phyloP scores from a whole-genome alignment of 768 basidiomycete genomes.

The Russula ochroleuca region DNA sequence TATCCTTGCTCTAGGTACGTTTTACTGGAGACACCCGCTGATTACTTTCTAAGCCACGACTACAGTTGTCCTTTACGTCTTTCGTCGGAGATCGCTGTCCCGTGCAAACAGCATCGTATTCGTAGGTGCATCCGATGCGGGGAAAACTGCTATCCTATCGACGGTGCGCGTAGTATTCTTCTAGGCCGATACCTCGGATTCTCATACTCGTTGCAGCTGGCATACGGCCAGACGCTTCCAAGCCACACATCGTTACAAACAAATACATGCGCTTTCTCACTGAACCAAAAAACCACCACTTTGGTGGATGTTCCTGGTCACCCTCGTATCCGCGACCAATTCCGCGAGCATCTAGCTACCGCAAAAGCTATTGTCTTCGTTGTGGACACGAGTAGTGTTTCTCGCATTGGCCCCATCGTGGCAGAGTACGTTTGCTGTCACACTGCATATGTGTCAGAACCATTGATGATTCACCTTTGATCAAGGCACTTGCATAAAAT shows the following conservation, averaged over 20 bases:
- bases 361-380: conserved; percentile 72
- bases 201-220: conserved; percentile 45
- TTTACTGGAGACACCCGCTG: neutral
- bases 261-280: conserved; percentile 49
- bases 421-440: conserved; percentile 61
- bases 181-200: neutral
- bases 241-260: conserved; percentile 77
- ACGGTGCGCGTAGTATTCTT: conserved; percentile 43
- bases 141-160: conserved; percentile 76
- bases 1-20: conserved; percentile 11
- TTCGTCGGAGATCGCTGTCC: conserved; percentile 41
- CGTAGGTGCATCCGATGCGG: conserved; percentile 70
- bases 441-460: conserved; percentile 5
- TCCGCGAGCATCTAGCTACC: conserved; percentile 56
- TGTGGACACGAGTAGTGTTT: conserved; percentile 73
- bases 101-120: conserved; percentile 63
- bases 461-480: neutral
- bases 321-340: conserved; percentile 71
- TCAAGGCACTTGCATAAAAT: conserved; percentile 68
- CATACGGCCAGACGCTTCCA: conserved; percentile 56
- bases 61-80: conserved; percentile 46
- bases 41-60: conserved; percentile 24
- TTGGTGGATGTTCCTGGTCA: conserved; percentile 83
- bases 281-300: conserved; percentile 47
- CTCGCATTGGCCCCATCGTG: conserved; percentile 66